phyloP scores from a whole-genome alignment of 805 yeast genomes.

The Candida tallmaniae region DNA sequence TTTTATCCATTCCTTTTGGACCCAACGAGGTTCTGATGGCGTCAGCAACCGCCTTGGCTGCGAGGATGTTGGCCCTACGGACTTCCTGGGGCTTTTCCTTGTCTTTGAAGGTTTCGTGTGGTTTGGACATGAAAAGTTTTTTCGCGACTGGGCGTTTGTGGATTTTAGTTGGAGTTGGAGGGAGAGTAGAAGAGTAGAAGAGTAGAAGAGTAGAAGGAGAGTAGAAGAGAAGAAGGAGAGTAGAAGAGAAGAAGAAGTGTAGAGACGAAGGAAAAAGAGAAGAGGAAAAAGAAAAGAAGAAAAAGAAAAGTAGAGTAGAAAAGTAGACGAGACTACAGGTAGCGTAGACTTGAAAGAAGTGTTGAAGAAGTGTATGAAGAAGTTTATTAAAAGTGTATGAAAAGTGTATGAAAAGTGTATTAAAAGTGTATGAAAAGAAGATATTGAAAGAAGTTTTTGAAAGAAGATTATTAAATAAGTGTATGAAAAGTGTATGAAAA shows the following conservation, averaged over 20 bases:
- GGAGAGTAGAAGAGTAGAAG: background rate
- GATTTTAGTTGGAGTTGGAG: background rate
- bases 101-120: constrained; percentile 87
- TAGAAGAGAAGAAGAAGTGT: background rate
- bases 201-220: background rate
- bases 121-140: too few species aligned
- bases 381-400: too few species aligned
- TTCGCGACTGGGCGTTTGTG: too few species aligned
- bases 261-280: background rate
- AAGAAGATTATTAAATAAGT: too few species aligned
- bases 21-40: constrained; percentile 95
- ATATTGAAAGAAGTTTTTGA: too few species aligned
- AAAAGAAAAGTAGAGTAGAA: too few species aligned
- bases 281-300: background rate
- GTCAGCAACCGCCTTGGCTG: constrained; percentile 93
- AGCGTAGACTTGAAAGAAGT: too few species aligned
- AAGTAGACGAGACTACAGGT: too few species aligned
- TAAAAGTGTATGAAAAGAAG: too few species aligned
- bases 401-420: too few species aligned
- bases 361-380: too few species aligned
- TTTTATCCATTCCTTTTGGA: constrained; percentile 99
- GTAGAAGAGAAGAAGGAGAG: background rate
- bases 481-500: too few species aligned
- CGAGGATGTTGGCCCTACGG: constrained; percentile 80
- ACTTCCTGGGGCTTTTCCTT: constrained; percentile 95